Conservation (phyloP, 73 alveolate species). For the Paramecium sonneborni region DNA sequence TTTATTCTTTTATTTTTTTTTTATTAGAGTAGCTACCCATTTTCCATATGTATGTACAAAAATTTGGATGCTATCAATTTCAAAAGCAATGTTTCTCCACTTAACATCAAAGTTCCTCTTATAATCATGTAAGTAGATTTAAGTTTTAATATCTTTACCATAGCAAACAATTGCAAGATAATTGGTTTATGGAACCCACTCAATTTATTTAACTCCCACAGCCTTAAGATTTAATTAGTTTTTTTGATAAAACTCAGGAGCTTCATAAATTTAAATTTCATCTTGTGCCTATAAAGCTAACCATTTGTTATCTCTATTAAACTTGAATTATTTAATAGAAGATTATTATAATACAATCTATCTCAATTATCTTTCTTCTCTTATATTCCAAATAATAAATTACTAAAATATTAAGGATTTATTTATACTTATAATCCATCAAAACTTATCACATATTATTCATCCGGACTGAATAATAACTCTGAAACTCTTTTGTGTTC, state of each 20-base stretch:
- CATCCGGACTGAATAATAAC: background rate
- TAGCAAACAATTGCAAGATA: conserved; percentile 5
- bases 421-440: background rate
- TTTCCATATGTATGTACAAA: conserved; percentile 15
- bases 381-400: background rate
- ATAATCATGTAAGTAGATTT: background rate
- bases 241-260: conserved; percentile 26
- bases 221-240: background rate
- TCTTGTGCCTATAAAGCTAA: background rate
- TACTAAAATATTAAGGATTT: background rate
- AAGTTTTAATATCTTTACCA: conserved; percentile 21
- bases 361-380: background rate
- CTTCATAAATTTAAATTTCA: background rate
- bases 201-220: background rate
- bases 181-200: background rate
- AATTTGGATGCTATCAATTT: conserved; percentile 4
- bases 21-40: conserved; percentile 29
- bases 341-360: background rate
- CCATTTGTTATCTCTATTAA: background rate
- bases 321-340: background rate
- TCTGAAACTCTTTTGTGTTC: background rate
- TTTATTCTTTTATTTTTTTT: background rate
- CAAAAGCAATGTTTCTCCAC: conserved; percentile 6
- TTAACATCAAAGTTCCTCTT: background rate
- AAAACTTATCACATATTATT: background rate